These are phyloP conservation scores for Cutaneotrichosporon mucoides DNA, from an alignment of 1,284 basidiomycete genomes.

Conservation along the genomic window DNA sequence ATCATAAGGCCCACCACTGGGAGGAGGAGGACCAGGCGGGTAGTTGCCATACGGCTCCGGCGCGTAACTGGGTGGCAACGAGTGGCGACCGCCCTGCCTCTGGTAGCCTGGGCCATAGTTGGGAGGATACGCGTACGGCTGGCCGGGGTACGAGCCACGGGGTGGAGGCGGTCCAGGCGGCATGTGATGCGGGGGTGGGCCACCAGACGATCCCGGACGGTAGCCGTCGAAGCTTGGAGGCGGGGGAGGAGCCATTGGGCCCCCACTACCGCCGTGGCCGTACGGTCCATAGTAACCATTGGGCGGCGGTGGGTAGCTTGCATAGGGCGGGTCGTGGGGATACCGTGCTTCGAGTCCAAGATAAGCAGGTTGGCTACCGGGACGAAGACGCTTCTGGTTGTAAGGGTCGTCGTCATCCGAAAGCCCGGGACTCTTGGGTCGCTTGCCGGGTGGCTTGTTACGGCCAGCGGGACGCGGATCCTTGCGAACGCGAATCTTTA, in stretches of 20 bases:
- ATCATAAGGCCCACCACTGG: slow-evolving; percentile 5
- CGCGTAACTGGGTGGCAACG: slow-evolving; percentile 6
- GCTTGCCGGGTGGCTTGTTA: slow-evolving; percentile 16
- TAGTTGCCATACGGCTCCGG: slow-evolving; percentile 7
- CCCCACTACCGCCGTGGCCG: background rate
- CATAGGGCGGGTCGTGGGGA: slow-evolving; percentile 14
- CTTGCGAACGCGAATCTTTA: slow-evolving; percentile 87
- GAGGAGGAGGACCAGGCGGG: slow-evolving; percentile 5
- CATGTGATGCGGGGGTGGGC: slow-evolving; percentile 8
- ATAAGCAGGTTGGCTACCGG: slow-evolving; percentile 1
- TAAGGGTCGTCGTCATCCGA: slow-evolving; percentile 20
- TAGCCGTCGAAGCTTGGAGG: slow-evolving; percentile 14
- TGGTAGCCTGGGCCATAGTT: slow-evolving; percentile 2
- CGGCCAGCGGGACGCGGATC: slow-evolving; percentile 52
- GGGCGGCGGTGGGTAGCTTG: slow-evolving; percentile 11
- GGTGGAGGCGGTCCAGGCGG: slow-evolving; percentile 8
- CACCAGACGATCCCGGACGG: slow-evolving; percentile 12
- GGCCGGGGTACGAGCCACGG: slow-evolving; percentile 7
- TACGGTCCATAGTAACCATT: slow-evolving; percentile 11
- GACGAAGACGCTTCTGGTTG: slow-evolving; percentile 4
- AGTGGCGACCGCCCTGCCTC: background rate
- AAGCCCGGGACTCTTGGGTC: slow-evolving; percentile 14
- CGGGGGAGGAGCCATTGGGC: slow-evolving; percentile 15
- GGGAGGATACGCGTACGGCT: slow-evolving; percentile 4
- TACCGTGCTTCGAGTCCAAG: slow-evolving; percentile 5